A percentile compares a stretch with the other conserved stretches of the same genome.
phyloP scores from a whole-genome alignment of 108 stramenopile species.

The Nitzschia palea region DNA sequence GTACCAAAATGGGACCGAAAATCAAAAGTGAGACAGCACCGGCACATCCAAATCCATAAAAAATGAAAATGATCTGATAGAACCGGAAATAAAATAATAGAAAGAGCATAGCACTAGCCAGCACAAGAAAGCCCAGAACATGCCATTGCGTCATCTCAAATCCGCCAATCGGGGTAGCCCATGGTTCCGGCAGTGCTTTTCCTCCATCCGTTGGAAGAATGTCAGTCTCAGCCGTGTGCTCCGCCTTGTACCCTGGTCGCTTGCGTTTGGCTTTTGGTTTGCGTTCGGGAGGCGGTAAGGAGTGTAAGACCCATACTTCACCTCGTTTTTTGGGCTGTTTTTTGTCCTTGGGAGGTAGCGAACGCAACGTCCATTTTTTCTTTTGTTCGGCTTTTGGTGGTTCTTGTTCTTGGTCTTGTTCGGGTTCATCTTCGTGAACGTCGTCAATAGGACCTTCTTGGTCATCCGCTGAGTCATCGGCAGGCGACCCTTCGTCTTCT shows the following conservation, averaged over 20 bases:
- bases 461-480: background rate
- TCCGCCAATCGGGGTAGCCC: background rate
- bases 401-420: conserved; percentile 3
- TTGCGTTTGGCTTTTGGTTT: conserved; percentile 6
- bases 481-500: background rate
- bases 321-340: conserved; percentile 1
- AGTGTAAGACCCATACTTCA: conserved; percentile 11
- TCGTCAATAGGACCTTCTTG: background rate
- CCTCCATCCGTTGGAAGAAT: conserved; percentile 3
- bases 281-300: conserved; percentile 29
- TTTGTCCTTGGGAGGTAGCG: conserved; percentile 9
- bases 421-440: background rate
- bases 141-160: conserved; percentile 44
- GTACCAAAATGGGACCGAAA: conserved; percentile 12
- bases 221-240: conserved; percentile 7
- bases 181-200: background rate
- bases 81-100: conserved; percentile 77
- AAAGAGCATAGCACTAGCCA: conserved; percentile 66
- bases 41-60: conserved; percentile 74
- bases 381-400: background rate
- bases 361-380: background rate
- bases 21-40: conserved; percentile 41
- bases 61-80: conserved; percentile 55
- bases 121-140: conserved; percentile 66
- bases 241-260: conserved; percentile 8